Conservation (phyloP, 2,329 filamentous ascomycete genomes). For the Helotiales sp. region DNA sequence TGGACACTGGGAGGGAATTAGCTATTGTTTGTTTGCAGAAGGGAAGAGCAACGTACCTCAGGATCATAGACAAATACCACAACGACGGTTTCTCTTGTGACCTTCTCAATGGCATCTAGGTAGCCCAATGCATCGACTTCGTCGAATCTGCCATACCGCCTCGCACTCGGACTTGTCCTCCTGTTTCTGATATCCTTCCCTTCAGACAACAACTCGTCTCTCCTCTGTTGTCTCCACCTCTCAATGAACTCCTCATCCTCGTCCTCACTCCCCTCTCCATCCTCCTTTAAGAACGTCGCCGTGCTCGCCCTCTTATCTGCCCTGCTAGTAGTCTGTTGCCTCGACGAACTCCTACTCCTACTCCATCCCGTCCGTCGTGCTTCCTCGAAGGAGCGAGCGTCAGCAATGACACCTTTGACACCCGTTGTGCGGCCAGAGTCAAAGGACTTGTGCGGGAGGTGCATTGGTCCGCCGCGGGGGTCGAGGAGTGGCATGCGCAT, state of each 20-base stretch:
- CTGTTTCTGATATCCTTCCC: slow-evolving; percentile 59
- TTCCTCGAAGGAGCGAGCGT: slow-evolving; percentile 74
- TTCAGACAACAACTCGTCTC: slow-evolving; percentile 73
- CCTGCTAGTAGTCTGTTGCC: background rate
- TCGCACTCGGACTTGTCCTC: slow-evolving; percentile 73
- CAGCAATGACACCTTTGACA: slow-evolving; percentile 84
- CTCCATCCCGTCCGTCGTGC: slow-evolving; percentile 51
- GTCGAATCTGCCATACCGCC: slow-evolving; percentile 77
- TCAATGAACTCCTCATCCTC: slow-evolving; percentile 80
- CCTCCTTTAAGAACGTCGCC: slow-evolving; percentile 27
- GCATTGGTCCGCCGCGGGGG: slow-evolving; percentile 47
- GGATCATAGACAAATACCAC: slow-evolving; percentile 93
- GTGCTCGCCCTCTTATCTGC: slow-evolving; percentile 24
- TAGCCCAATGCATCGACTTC: slow-evolving; percentile 89
- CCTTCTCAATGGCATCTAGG: slow-evolving; percentile 94
- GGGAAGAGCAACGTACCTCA: slow-evolving; percentile 56
- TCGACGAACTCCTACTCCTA: slow-evolving; percentile 9
- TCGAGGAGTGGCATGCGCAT: slow-evolving; percentile 64
- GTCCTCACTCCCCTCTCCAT: slow-evolving; percentile 38
- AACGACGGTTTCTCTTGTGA: slow-evolving; percentile 75
- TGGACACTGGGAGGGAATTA: slow-evolving; percentile 61
- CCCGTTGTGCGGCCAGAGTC: slow-evolving; percentile 73
- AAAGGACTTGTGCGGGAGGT: slow-evolving; percentile 62
- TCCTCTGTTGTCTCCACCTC: slow-evolving; percentile 79
- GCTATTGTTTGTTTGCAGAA: slow-evolving; percentile 6